Base-by-base conservation (phyloP, 2,329 filamentous ascomycete species). In the Alternaria sp. region DNA sequence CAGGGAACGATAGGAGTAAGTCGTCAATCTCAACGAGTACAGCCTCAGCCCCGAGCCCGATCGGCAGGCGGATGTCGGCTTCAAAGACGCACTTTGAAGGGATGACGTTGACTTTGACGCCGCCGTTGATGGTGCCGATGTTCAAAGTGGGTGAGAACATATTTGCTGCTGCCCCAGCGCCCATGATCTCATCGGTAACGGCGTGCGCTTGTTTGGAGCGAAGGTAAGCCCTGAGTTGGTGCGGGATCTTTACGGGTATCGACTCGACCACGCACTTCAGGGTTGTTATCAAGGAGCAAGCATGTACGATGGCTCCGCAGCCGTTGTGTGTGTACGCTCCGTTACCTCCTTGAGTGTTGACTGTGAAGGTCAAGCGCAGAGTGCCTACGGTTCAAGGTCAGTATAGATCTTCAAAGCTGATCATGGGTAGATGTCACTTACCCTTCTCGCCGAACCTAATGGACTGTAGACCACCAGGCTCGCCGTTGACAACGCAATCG, bases 71-170 rank as follows among this genome's bases (percentile, higher is more conserved):
- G 28, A 83, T 80, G 43, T 83, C 81, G 1, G 75, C 73, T 63
- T 82, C 80, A 59, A 83, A 81, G 2, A 69, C 61, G 50, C 79
- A 82, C 15, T 63, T 47, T 5, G 78, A 76, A 0, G 81, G 79
- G 25, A 83, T 82, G 70, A 81, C 80, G 61, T 83, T 83, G 64
- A 83, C 80, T 58, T 83, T 82, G 10, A 77, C 61, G 3, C 81
- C 81, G 6, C 81, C 81, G 25, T 73, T 67, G n/a, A 83, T 78
- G 6, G 75, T 78, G 10, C 81, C 81, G 4, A 61, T 49, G 19
- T 61, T 63, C 12, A 12, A 17, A 2, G 25, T 51, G 26, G 17
- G 17, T 19, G 32, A 21, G 2, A 32, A 8, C 17, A 51, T n/a
- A 11, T 10, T 32, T 3, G 17, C 47, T 51, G 26, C 17, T 21